Percentiles rank a stretch among this genome's conserved stretches.
These are phyloP conservation scores for Begonia fuchsioides DNA, from an alignment of 306 rosid species.

Conservation along the genomic window DNA sequence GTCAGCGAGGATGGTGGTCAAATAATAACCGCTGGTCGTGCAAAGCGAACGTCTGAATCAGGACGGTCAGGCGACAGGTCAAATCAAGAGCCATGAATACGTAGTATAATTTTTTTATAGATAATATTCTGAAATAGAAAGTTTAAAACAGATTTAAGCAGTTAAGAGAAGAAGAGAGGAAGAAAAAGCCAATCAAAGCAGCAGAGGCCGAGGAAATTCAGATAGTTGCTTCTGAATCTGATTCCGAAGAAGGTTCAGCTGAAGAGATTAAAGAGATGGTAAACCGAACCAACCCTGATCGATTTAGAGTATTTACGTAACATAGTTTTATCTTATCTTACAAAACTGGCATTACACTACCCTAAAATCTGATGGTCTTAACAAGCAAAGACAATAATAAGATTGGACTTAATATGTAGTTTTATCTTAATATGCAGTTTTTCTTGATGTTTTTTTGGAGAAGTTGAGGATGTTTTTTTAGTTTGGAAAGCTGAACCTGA, in stretches of 20 bases:
- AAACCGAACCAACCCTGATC: neutral
- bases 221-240: conserved; percentile 35
- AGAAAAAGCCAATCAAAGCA: conserved; percentile 38
- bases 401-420: no score
- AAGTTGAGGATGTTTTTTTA: no score
- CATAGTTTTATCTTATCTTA: no score
- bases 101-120: neutral
- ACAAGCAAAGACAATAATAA: no score
- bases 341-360: no score
- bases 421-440: no score
- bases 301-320: no score
- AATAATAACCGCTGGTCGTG: conserved; percentile 95
- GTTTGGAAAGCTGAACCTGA: conserved; percentile 11
- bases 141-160: conserved; percentile 49
- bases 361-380: no score
- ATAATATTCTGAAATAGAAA: conserved; percentile 7
- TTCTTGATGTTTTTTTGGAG: no score
- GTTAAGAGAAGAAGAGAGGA: conserved; percentile 57
- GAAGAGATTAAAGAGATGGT: conserved; percentile 50
- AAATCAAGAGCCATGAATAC: neutral
- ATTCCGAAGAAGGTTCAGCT: conserved; percentile 22
- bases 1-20: conserved; percentile 65
- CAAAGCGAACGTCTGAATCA: conserved; percentile 63
- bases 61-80: conserved; percentile 63
- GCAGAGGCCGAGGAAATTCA: conserved; percentile 47